These are phyloP conservation scores for Flueggea neowawraea DNA, from an alignment of 441 rosid genomes.

Conservation along the genomic window DNA sequence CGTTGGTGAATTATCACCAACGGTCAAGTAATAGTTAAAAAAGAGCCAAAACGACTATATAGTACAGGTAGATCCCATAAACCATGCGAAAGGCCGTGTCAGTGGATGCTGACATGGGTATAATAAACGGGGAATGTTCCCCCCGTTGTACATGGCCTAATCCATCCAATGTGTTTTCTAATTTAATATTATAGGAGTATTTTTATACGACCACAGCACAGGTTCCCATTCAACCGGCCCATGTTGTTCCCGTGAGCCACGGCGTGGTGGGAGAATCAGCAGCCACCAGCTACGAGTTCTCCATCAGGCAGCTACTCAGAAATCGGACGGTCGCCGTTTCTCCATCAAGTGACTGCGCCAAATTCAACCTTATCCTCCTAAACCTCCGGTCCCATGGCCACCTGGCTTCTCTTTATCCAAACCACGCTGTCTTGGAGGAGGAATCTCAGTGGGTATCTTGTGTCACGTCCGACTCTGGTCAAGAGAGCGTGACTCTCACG, in stretches of 20 bases:
- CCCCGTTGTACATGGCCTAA: too few species aligned
- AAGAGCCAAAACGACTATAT: too few species aligned
- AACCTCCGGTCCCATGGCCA: conserved; percentile 9
- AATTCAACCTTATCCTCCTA: conserved; percentile 32
- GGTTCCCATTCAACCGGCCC: conserved; percentile 25
- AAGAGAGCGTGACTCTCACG: conserved; percentile 19
- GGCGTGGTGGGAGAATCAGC: conserved; percentile 29
- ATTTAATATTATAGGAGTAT: not conserved
- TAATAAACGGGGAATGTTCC: too few species aligned
- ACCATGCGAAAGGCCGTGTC: too few species aligned
- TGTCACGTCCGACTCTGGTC: conserved; percentile 3
- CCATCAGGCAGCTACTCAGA: conserved; percentile 30
- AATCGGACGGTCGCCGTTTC: conserved; percentile 29
- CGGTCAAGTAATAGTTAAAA: too few species aligned
- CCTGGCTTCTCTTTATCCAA: conserved; percentile 23
- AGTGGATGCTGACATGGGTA: too few species aligned
- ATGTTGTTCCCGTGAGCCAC: conserved; percentile 26
- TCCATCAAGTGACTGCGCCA: conserved; percentile 30
- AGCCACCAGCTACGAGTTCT: conserved; percentile 28
- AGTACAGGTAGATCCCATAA: too few species aligned
- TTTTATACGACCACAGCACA: not conserved
- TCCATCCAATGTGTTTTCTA: not conserved
- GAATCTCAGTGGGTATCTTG: conserved; percentile 25
- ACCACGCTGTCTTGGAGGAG: conserved; percentile 14
- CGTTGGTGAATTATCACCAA: too few species aligned